Conservation (phyloP, 2,329 filamentous ascomycete species). For the Hypomyces rosellus region DNA sequence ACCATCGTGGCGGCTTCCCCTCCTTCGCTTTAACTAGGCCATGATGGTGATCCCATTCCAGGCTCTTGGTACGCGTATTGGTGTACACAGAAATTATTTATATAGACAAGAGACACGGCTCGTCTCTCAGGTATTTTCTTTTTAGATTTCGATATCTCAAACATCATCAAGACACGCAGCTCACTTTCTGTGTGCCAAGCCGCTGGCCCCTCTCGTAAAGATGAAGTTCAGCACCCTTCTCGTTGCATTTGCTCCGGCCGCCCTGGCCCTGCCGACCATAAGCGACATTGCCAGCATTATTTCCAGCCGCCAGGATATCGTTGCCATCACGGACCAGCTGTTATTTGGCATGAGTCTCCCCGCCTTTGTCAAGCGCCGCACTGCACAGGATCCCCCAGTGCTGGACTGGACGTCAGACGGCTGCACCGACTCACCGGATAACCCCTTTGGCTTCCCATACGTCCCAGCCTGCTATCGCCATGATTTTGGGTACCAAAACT, state of each 20-base stretch:
- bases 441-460: conserved; percentile 39
- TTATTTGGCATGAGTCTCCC: conserved; percentile 39
- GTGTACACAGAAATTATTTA: too few relatives aligned
- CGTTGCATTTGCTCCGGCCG: conserved; percentile 18
- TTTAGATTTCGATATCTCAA: too few relatives aligned
- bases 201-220: neutral
- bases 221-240: conserved; percentile 28
- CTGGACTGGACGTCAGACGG: conserved; percentile 38
- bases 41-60: too few relatives aligned
- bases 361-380: conserved; percentile 35
- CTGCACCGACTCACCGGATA: conserved; percentile 37
- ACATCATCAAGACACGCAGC: too few relatives aligned
- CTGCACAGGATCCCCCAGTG: conserved; percentile 31
- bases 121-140: too few relatives aligned
- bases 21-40: too few relatives aligned
- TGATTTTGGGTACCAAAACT: conserved; percentile 53
- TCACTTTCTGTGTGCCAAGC: too few relatives aligned
- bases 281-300: conserved; percentile 1
- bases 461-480: conserved; percentile 44
- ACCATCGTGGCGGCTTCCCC: too few relatives aligned
- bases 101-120: too few relatives aligned
- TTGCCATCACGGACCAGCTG: conserved; percentile 37
- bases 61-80: too few relatives aligned
- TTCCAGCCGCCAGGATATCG: conserved; percentile 18
- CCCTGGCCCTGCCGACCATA: conserved; percentile 17